A percentile compares a stretch with the other conserved stretches of the same genome.
These are phyloP conservation scores for Boletellus ananas DNA, from an alignment of 768 basidiomycete species.

Conservation along the genomic window DNA sequence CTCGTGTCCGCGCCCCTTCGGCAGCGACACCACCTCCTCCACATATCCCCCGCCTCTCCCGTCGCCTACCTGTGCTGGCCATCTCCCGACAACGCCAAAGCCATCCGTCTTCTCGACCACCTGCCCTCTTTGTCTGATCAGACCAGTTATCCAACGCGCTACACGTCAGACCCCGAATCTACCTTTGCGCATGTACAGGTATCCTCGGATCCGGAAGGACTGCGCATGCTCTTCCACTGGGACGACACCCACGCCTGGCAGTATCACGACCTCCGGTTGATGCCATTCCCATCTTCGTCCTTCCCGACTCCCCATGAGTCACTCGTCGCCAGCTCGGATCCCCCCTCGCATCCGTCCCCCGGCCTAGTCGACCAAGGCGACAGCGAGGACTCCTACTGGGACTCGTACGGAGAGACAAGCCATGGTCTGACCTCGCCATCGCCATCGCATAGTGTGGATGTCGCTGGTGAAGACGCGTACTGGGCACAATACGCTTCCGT, in stretches of 20 bases:
- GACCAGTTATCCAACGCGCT: constrained; percentile 32
- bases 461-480: constrained; percentile 54
- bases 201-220: constrained; percentile 32
- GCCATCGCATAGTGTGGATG: constrained; percentile 14
- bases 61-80: constrained; percentile 70
- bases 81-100: constrained; percentile 32
- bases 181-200: constrained; percentile 55
- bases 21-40: constrained; percentile 64
- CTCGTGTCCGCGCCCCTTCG: constrained; percentile 56
- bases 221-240: constrained; percentile 71
- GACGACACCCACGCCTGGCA: constrained; percentile 54
- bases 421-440: constrained; percentile 22
- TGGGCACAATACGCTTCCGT: constrained; percentile 72
- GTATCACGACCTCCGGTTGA: constrained; percentile 64
- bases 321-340: constrained; percentile 3
- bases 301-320: constrained; percentile 27
- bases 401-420: constrained; percentile 49
- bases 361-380: constrained; percentile 16
- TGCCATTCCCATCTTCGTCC: constrained; percentile 62
- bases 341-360: background rate
- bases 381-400: constrained; percentile 62
- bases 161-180: constrained; percentile 48
- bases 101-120: constrained; percentile 44
- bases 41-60: constrained; percentile 46
- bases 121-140: constrained; percentile 26